A percentile compares a stretch with the other conserved stretches of the same genome.
These are phyloP conservation scores for Termitomyces sp. DNA, from an alignment of 768 basidiomycete genomes.

Conservation along the genomic window DNA sequence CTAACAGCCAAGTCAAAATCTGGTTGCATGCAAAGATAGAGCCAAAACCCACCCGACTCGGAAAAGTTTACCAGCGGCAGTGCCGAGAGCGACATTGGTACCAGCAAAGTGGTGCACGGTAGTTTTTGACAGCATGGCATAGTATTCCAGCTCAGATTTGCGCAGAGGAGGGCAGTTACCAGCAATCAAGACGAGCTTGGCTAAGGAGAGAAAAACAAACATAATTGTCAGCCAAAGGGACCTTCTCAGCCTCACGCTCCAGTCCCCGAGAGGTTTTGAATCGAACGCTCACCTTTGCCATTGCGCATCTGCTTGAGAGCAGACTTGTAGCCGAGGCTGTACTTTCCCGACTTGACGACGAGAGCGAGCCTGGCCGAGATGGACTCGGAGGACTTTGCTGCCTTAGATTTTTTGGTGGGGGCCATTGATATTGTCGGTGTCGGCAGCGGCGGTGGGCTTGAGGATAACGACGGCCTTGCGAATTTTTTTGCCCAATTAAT, in stretches of 20 bases:
- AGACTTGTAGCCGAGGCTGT: slow-evolving; percentile 95
- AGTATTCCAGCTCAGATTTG: slow-evolving; percentile 99
- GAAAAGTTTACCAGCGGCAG: slow-evolving; percentile 99
- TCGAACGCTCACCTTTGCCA: slow-evolving; percentile 80
- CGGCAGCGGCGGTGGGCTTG: slow-evolving; percentile 17
- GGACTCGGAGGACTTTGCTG: slow-evolving; percentile 89
- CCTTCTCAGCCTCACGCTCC: slow-evolving; percentile 99
- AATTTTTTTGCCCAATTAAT: not conserved
- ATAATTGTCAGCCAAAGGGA: slow-evolving; percentile 70
- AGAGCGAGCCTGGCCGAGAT: slow-evolving; percentile 90
- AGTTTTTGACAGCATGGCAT: slow-evolving; percentile 99
- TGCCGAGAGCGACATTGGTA: slow-evolving; percentile 97
- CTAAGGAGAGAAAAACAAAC: slow-evolving; percentile 37
- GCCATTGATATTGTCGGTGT: slow-evolving; percentile 58
- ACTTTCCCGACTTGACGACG: slow-evolving; percentile 99
- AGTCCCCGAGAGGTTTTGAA: slow-evolving; percentile 72
- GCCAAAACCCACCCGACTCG: slow-evolving; percentile 72
- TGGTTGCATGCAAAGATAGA: slow-evolving; percentile 7
- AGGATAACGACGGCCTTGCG: slow-evolving; percentile 7
- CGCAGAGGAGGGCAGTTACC: slow-evolving; percentile 99
- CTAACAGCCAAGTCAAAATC: slow-evolving; percentile 33
- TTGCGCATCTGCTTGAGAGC: slow-evolving; percentile 97
- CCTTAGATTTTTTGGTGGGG: slow-evolving; percentile 92
- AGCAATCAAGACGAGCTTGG: slow-evolving; percentile 97
- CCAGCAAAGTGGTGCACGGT: slow-evolving; percentile 97